Base-by-base conservation (phyloP, 2,329 filamentous ascomycete species). In the Hypoxylon sp. region DNA sequence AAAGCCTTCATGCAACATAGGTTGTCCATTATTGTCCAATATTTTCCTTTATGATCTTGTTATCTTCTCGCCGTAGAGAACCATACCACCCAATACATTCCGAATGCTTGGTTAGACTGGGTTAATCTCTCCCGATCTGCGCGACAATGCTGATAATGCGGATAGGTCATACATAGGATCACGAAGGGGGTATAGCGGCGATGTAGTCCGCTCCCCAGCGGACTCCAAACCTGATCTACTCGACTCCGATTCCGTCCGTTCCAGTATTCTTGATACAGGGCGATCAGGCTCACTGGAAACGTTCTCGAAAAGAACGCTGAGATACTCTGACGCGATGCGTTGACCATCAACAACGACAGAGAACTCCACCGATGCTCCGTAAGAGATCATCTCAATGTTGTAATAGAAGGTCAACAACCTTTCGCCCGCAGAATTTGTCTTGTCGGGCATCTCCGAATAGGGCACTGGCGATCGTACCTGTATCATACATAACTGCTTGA, bases 321-420 rank as follows among this genome's bases (percentile, higher is more conserved):
- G 4, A 53, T 53, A 11, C 6, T 53, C n/a, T 14, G 50, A 53
- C 17, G 27, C 50, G 8, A 37, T 17, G 10, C 30, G 50, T 53
- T 53, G 50, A 13, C 50, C 50, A 13, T 53, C 27, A 35, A 53
- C 35, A 13, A 8, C 11, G 50, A 53, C 50, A 22, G 50, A 53
- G n/a, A 53, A 53, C n/a, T 53, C 50, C 8, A 53, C 50, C 17
- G 50, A 37, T 22, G 50, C 50, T 22, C 50, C 31, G 27, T 54
- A 17, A n/a, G 50, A 54, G 31, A 13, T 54, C 50, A 54, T 54
- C 31, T 54, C 50, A 22, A 40, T 54, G 2, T 8, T 22, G 7
- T 25, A 54, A 40, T 35, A 37, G 31, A 54, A 54, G 17, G 17
- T 11, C 10, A n/a, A 33, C 33, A 54, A 17, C 8, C 14, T 40